Base-by-base conservation (phyloP, 768 basidiomycete genomes). In the Rhodotorula diobovata region DNA sequence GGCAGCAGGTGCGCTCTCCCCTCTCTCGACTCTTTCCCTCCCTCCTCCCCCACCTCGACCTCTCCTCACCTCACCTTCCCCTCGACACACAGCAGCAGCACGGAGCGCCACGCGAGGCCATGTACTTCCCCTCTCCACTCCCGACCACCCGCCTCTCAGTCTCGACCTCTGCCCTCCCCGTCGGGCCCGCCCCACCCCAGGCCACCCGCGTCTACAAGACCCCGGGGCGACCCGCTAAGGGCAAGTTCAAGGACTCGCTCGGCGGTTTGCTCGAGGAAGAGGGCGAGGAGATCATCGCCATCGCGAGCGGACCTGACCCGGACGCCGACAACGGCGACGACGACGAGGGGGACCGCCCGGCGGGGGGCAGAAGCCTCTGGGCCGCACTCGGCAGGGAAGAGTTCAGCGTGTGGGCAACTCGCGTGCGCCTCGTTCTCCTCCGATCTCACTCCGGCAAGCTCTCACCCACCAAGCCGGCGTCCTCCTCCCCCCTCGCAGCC, bases 211-310 rank as follows among this genome's bases (percentile, higher is more conserved):
- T 56, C 25, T 66, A 67, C 67, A 64, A 62, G 30, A 67, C 66
- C 0, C 67, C 70, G 6, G 59, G 73, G 7, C 50, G 71, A 4
- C 62, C 67, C 1, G 12, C 59, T 30, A 71, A 66, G 61, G 54
- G 63, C 46, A 74, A 71, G 61, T 74, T 74, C 64, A 66, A 62
- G 35, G 73, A 63, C 41, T 53, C 41, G 16, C 61, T 74, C 28
- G 73, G 73, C 30, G 73, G 70, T 12, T 50, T 74, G 23, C 73
- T 62, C 30, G 73, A 74, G 57, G 73, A 74, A 35, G 73, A 74
- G 37, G 73, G 73, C 45, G 73, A 74, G 54, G 62, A 74, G 58
- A 51, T 74, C 41, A 35, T 74, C 37, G 41, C 34, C 23, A 74
- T 74, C 35, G 67, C 58, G 2, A 51, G 63, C 14, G 63, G 60